Conservation (phyloP, 768 basidiomycete species). For the Pisolithus albus region DNA sequence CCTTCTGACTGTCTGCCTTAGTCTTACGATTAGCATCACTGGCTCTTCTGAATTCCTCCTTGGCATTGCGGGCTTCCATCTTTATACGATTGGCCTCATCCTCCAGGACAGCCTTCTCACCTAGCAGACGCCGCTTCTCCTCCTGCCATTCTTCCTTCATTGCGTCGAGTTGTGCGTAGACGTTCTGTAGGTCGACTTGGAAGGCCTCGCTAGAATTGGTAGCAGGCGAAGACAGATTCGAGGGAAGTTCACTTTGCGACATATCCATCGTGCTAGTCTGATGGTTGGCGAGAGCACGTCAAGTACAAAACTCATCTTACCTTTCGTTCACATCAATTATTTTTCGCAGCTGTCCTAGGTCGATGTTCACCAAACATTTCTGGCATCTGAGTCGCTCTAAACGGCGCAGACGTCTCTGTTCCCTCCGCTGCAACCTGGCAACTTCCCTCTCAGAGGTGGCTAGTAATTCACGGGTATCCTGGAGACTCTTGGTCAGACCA, state of each 20-base stretch:
- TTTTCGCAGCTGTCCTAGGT: constrained; percentile 38
- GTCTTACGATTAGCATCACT: constrained; percentile 44
- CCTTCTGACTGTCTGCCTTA: constrained; percentile 49
- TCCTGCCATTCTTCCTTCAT: constrained; percentile 67
- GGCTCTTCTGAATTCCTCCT: constrained; percentile 50
- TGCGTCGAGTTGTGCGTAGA: constrained; percentile 55
- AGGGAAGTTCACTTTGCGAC: constrained; percentile 39
- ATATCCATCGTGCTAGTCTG: constrained; percentile 46
- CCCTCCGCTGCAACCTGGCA: constrained; percentile 54
- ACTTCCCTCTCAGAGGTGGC: constrained; percentile 59
- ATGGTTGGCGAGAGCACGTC: constrained; percentile 5
- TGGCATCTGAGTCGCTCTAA: constrained; percentile 59
- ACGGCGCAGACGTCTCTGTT: constrained; percentile 59
- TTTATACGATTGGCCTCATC: constrained; percentile 64
- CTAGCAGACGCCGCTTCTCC: constrained; percentile 56
- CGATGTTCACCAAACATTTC: constrained; percentile 61
- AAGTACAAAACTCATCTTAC: constrained; percentile 28
- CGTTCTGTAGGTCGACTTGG: constrained; percentile 48
- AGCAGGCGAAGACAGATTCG: constrained; percentile 62
- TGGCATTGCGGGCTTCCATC: constrained; percentile 48
- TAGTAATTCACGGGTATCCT: constrained; percentile 59
- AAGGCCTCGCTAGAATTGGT: constrained; percentile 62
- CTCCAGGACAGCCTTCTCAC: constrained; percentile 68
- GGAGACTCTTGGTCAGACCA: constrained; percentile 60
- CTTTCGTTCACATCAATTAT: constrained; percentile 52